Evolutionary conservation across 2,329 filamentous ascomycete genomes (phyloP), one percentile per base, ranked within the genome.

Genomic region (Aquanectria penicillioides): DNA sequence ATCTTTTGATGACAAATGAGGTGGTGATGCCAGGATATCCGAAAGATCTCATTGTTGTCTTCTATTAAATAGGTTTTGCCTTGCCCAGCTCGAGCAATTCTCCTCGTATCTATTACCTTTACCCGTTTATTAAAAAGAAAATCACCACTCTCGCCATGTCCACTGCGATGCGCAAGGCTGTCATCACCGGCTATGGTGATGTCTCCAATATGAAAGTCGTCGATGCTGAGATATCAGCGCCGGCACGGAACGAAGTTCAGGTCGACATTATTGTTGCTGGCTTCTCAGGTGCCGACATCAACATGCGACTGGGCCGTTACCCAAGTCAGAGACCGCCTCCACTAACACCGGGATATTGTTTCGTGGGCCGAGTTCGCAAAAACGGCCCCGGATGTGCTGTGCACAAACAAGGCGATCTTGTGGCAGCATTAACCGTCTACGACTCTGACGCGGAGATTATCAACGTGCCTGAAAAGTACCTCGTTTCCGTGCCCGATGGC

Each of bases 281-380:
- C 43, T 82, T 83, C 70, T 74, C 75, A 1, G 81, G 81, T 28
- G 69, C 74, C 58, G 81, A 83, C 65, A 75, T 83, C 67, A 77
- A 78, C 61, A 83, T 83, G 81, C 77, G 81, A 23, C 69, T 75
- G 20, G 81, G 81, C 54, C 62, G 61, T 15, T 83, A 83, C 60
- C 81, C 80, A 1, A 61, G 79, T 49, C 80, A 82, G 63, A 76
- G 66, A 49, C 69, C 73, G 10, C 76, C 80, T 1, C 81, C 81
- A 2, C 66, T 84, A 2, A 82, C 79, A 0, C 80, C 81, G 0
- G 81, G 81, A 40, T 84, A 83, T 70, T 78, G 72, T 61, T 75
- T 81, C 22, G 73, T 80, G 53, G 81, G 81, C 25, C 73, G 70
- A n/a, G 77, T 83, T 40, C 68, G 66, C 52, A 54, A 65, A 18